phyloP scores from a whole-genome alignment of 1,284 basidiomycete genomes.

The Phylloporus sp. region DNA sequence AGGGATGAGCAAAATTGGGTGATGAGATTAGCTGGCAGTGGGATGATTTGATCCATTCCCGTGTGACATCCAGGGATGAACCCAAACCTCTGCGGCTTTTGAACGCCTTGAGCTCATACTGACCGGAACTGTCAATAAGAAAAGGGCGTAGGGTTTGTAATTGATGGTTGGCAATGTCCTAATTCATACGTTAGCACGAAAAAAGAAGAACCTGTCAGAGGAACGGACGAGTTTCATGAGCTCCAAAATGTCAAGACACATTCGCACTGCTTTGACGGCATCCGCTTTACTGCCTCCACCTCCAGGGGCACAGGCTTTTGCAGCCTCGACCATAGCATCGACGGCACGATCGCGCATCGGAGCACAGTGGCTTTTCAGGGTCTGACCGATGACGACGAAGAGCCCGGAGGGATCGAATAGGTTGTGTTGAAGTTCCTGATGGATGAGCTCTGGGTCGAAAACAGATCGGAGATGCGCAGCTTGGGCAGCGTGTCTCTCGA shows the following conservation, averaged over 20 bases:
- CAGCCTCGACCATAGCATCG: conserved; percentile 80
- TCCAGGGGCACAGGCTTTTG: conserved; percentile 58
- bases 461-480: conserved; percentile 62
- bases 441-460: conserved; percentile 75
- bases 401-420: conserved; percentile 85
- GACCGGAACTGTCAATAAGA: conserved; percentile 79
- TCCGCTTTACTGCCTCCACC: conserved; percentile 59
- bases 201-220: conserved; percentile 18
- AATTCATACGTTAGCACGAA: conserved; percentile 23
- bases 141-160: conserved; percentile 86
- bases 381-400: conserved; percentile 78
- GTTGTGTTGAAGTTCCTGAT: conserved; percentile 78
- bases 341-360: conserved; percentile 89
- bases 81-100: conserved; percentile 56
- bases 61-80: conserved; percentile 58
- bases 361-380: conserved; percentile 90
- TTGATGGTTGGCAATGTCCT: conserved; percentile 97
- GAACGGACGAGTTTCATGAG: conserved; percentile 89
- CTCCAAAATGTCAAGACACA: conserved; percentile 92
- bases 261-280: conserved; percentile 76
- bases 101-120: conserved; percentile 84
- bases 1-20: conserved; percentile 46
- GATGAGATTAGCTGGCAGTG: conserved; percentile 43
- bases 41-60: conserved; percentile 62
- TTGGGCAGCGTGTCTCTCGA: conserved; percentile 61